Conservation (phyloP, 495 filamentous ascomycete genomes). For the Hyaloscypha finlandica region DNA sequence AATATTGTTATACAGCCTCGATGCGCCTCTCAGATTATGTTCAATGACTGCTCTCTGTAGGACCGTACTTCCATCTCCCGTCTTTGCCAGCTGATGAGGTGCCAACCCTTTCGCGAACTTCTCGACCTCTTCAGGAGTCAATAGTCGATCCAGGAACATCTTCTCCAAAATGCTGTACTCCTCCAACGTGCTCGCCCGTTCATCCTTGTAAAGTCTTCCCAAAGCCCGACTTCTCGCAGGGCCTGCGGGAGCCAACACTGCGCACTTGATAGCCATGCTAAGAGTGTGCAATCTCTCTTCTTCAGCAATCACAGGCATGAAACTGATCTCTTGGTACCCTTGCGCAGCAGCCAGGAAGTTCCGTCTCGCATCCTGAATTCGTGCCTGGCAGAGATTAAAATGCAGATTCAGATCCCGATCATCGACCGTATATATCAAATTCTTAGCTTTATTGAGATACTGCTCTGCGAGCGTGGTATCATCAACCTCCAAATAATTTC, state of each 20-base stretch:
- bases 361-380: slow-evolving; percentile 87
- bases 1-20: slow-evolving; percentile 88
- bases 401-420: slow-evolving; percentile 74
- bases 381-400: slow-evolving; percentile 88
- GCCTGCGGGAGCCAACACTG: slow-evolving; percentile 91
- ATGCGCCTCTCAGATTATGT: slow-evolving; percentile 88
- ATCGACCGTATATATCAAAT: slow-evolving; percentile 75
- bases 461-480: slow-evolving; percentile 82
- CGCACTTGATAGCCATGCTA: slow-evolving; percentile 86
- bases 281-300: slow-evolving; percentile 79
- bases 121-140: slow-evolving; percentile 76
- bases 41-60: slow-evolving; percentile 93
- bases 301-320: slow-evolving; percentile 74
- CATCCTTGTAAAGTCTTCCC: slow-evolving; percentile 90
- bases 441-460: slow-evolving; percentile 91
- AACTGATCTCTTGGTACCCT: slow-evolving; percentile 83
- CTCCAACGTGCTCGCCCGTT: slow-evolving; percentile 70
- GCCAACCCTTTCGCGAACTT: slow-evolving; percentile 79
- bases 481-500: slow-evolving; percentile 92
- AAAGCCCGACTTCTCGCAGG: slow-evolving; percentile 78
- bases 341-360: slow-evolving; percentile 88
- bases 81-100: slow-evolving; percentile 87
- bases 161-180: slow-evolving; percentile 94
- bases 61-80: slow-evolving; percentile 87
- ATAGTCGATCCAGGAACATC: slow-evolving; percentile 90